Evolutionary conservation across 83 land plant genomes (phyloP).

Genomic region (Picea engelmannii): DNA sequence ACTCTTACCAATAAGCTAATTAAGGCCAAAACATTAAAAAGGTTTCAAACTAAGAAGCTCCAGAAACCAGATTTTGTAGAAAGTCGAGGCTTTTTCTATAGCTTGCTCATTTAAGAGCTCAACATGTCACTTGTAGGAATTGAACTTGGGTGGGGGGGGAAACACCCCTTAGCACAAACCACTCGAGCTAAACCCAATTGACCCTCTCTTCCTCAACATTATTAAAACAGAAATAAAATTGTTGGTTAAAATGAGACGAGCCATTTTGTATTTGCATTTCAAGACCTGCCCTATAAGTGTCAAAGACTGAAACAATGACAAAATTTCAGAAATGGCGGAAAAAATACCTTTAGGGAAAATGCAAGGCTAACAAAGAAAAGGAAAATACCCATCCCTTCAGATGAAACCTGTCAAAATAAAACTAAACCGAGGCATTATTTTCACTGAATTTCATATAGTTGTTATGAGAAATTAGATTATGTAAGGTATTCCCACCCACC

Average conservation of each 20-base stretch:
- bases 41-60: conserved; percentile 33
- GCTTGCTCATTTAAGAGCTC: no score
- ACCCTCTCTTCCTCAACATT: no score
- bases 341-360: conserved; percentile 69
- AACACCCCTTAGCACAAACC: no score
- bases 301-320: neutral
- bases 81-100: neutral
- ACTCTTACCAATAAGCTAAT: conserved; percentile 68
- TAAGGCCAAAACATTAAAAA: conserved; percentile 62
- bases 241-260: neutral
- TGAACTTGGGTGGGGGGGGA: no score
- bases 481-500: conserved; percentile 33
- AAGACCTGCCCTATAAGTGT: no score
- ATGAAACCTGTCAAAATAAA: conserved; percentile 60
- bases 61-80: conserved; percentile 29
- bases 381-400: conserved; percentile 77
- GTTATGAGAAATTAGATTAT: no score
- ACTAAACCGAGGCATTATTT: neutral
- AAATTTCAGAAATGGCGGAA: neutral
- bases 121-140: no score
- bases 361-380: conserved; percentile 80
- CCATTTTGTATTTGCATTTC: no score
- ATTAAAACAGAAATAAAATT: no score
- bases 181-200: no score
- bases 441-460: no score